phyloP scores from a whole-genome alignment of 805 yeast genomes.

The Wickerhamomyces bisporus region DNA sequence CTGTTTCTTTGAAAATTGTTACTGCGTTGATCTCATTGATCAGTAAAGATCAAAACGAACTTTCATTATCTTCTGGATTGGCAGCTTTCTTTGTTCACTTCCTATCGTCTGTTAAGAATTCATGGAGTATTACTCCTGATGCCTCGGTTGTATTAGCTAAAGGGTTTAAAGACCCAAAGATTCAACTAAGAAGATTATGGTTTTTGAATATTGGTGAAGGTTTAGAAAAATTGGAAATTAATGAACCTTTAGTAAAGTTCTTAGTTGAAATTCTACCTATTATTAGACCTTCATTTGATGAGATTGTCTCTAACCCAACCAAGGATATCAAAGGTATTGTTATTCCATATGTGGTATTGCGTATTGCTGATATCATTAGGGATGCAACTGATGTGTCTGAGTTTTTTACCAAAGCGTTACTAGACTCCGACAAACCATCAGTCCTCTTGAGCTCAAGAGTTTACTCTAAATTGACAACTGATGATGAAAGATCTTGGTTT shows the following conservation, averaged over 20 bases:
- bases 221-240: constrained; percentile 13
- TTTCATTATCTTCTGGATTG: constrained; percentile 45
- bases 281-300: constrained; percentile 31
- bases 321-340: constrained; percentile 37
- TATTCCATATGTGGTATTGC: constrained; percentile 47
- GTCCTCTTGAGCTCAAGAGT: constrained; percentile 43
- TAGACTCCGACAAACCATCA: constrained; percentile 39
- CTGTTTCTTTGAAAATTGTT: constrained; percentile 35
- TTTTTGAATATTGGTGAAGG: constrained; percentile 41
- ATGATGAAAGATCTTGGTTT: constrained; percentile 49
- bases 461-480: constrained; percentile 41
- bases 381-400: constrained; percentile 23
- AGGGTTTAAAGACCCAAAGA: constrained; percentile 66
- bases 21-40: constrained; percentile 45
- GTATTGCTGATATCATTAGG: constrained; percentile 19
- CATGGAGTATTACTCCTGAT: constrained; percentile 13
- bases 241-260: constrained; percentile 11
- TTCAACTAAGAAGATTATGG: constrained; percentile 66
- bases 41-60: constrained; percentile 73
- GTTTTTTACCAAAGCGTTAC: constrained; percentile 30
- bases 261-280: constrained; percentile 21
- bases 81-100: constrained; percentile 45
- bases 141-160: constrained; percentile 26
- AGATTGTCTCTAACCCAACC: constrained; percentile 47
- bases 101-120: constrained; percentile 24